A percentile compares a stretch with the other conserved stretches of the same genome.
Conservation (phyloP, 768 basidiomycete species). For the Vararia minispora region DNA sequence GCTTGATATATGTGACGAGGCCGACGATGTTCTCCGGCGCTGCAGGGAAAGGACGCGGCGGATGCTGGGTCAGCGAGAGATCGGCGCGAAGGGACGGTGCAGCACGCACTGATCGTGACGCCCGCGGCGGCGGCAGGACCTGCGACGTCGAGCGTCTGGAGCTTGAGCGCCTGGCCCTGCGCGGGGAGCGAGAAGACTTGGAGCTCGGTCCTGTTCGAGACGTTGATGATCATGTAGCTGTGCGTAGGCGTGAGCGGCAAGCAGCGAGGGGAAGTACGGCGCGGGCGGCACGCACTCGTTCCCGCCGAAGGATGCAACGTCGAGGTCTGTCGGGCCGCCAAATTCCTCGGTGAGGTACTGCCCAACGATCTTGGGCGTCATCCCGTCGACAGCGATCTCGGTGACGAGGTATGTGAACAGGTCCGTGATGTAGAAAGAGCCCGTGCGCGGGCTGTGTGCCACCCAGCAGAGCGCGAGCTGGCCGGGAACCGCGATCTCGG, state of each 20-base stretch:
- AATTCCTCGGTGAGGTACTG: slow-evolving; percentile 14
- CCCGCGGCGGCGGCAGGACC: slow-evolving; percentile 22
- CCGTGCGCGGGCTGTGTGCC: slow-evolving; percentile 19
- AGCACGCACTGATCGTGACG: slow-evolving; percentile 25
- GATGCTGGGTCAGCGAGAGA: too few relatives aligned
- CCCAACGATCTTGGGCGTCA: slow-evolving; percentile 33
- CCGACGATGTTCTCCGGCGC: too few relatives aligned
- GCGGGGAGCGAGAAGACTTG: slow-evolving; percentile 29
- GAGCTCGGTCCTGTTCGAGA: slow-evolving; percentile 27
- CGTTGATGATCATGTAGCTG: slow-evolving; percentile 32
- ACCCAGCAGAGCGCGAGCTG: slow-evolving; percentile 23
- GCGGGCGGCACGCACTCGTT: slow-evolving; percentile 17
- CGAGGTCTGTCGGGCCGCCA: slow-evolving; percentile 21
- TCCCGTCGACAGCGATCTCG: slow-evolving; percentile 35
- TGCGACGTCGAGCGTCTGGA: slow-evolving; percentile 24
- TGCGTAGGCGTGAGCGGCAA: background rate
- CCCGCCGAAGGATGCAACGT: slow-evolving; percentile 19
- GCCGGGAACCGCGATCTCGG: slow-evolving; percentile 16
- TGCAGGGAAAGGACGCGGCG: too few relatives aligned
- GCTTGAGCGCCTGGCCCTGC: slow-evolving; percentile 23
- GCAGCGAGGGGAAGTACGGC: background rate
- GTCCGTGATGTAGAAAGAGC: slow-evolving; percentile 23
- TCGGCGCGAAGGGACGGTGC: too few relatives aligned
- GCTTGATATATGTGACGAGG: too few relatives aligned
- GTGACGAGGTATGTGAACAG: slow-evolving; percentile 23